Conservation (phyloP, 805 yeast species). For the Kluyveromyces aestuarii region DNA sequence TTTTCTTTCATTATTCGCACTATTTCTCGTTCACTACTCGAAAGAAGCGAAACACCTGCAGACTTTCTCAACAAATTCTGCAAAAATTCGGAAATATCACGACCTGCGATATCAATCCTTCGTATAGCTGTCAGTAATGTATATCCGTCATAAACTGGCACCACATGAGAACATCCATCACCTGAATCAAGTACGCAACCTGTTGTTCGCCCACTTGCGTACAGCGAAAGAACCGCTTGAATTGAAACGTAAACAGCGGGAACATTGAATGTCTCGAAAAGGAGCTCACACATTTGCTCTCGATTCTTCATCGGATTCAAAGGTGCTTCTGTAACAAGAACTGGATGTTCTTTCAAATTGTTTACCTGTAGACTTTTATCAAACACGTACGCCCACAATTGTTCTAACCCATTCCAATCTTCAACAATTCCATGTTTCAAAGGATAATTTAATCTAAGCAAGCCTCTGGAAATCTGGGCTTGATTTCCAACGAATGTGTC, state of each 20-base stretch:
- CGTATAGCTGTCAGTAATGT: constrained; percentile 62
- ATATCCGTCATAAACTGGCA: constrained; percentile 88
- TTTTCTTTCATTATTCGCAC: constrained; percentile 72
- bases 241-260: constrained; percentile 93
- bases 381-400: constrained; percentile 65
- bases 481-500: constrained; percentile 65
- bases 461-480: constrained; percentile 72
- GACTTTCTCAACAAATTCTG: constrained; percentile 56
- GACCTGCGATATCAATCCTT: constrained; percentile 75
- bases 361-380: constrained; percentile 45
- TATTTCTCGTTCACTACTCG: constrained; percentile 76
- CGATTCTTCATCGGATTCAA: constrained; percentile 77
- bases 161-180: constrained; percentile 83
- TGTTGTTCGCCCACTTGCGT: constrained; percentile 85
- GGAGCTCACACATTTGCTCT: constrained; percentile 83
- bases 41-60: constrained; percentile 53
- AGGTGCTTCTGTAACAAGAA: constrained; percentile 84
- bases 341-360: constrained; percentile 72
- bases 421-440: constrained; percentile 68
- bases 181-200: constrained; percentile 89
- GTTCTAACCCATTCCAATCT: constrained; percentile 84
- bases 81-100: constrained; percentile 73
- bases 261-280: constrained; percentile 85
- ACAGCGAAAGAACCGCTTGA: constrained; percentile 78
- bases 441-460: constrained; percentile 64